Base-by-base conservation (phyloP, 2,329 filamentous ascomycete genomes). In the Alternaria burnsii region DNA sequence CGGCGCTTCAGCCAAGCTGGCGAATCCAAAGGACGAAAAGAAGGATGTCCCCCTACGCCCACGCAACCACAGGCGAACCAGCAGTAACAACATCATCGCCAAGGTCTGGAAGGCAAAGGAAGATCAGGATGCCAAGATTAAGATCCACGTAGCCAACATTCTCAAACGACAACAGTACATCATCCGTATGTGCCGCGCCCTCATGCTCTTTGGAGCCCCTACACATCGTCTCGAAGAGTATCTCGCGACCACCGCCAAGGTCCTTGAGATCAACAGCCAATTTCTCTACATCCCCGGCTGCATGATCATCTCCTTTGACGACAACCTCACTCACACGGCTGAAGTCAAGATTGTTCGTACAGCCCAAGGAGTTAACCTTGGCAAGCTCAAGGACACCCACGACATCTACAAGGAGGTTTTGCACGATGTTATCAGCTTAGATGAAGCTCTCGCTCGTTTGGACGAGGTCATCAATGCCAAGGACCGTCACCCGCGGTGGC, bases 181-280 rank as follows among this genome's bases (percentile, higher is more conserved):
- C n/a, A 85, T 94, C 56, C 92, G 91, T 75, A 86, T 97, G 59
- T 97, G 93, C 74, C 87, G 88, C 34, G 91, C 92, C 1, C 82
- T 97, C 60, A 97, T 97, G 93, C 83, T 88, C 66, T 97, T 92
- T 66, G 94, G 94, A 10, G 94, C 94, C 0, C 94, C 94, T 1
- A 97, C 93, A 0, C 94, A 97, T 79, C 89, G 94, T 4, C 83
- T 97, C 16, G 94, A 97, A 77, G 91, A 97, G 74, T 97, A 96
- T 76, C 89, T 97, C 85, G 88, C 86, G 58, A 95, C 93, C 88
- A 93, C 91, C 7, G 90, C 93, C 2, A 87, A 91, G 26, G 91
- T 94, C 1, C 86, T 97, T 22, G 91, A 93, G 76, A 93, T 97
- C 20, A 91, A 96, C 68, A 90, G 90, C 26, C 92, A 97, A 71